phyloP scores from a whole-genome alignment of 257 asterid species.

The Solanum peruvianum region DNA sequence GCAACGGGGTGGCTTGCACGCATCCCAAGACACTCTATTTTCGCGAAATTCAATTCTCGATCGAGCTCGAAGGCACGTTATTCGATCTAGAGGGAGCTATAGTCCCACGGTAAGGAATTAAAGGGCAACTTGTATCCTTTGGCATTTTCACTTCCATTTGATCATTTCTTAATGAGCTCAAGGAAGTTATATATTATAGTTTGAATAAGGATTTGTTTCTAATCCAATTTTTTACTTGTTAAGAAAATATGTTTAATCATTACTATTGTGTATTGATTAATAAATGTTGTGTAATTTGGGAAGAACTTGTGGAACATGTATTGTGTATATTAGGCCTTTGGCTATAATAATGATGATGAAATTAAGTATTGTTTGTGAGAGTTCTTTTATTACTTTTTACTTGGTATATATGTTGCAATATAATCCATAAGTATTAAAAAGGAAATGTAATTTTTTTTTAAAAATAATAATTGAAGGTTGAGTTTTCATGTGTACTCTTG shows the following conservation, averaged over 20 bases:
- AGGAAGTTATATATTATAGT: neutral
- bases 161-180: neutral
- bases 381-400: neutral
- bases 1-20: conserved; percentile 5
- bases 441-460: neutral
- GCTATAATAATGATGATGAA: neutral
- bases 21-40: neutral
- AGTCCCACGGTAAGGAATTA: neutral
- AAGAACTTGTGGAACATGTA: neutral
- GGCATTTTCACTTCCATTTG: conserved; percentile 34
- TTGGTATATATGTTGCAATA: neutral
- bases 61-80: neutral
- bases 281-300: neutral
- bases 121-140: conserved; percentile 94
- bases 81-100: neutral
- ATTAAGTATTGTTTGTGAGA: neutral
- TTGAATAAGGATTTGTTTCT: neutral
- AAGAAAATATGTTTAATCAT: neutral
- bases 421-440: neutral
- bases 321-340: neutral
- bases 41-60: neutral
- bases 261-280: neutral
- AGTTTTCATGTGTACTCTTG: neutral
- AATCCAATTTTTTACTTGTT: conserved; percentile 1
- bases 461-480: neutral